Percentiles rank a stretch among this genome's conserved stretches.
Evolutionary conservation across 306 rosid species (phyloP).

Genomic region (Alnus rubra): DNA sequence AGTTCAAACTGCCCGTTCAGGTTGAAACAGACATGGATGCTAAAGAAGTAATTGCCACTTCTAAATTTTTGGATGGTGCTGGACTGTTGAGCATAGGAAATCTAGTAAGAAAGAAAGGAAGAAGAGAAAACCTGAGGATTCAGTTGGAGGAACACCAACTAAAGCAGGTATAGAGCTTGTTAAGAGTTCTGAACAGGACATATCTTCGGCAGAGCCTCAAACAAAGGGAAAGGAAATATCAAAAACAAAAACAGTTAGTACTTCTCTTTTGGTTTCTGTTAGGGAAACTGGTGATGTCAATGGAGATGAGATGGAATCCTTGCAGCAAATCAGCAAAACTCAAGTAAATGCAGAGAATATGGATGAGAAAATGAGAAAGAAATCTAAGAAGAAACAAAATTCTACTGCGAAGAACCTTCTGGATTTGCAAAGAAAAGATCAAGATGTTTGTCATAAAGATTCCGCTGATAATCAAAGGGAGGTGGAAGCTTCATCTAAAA

Average conservation of each 20-base stretch:
- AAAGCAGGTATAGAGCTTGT: conserved; percentile 22
- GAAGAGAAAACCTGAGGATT: conserved; percentile 41
- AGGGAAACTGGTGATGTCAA: conserved; percentile 29
- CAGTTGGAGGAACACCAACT: conserved; percentile 20
- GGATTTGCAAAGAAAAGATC: conserved; percentile 38
- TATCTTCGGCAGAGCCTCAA: conserved; percentile 30
- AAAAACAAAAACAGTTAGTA: conserved; percentile 31
- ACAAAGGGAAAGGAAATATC: conserved; percentile 28
- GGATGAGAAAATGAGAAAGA: conserved; percentile 41
- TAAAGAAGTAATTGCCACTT: conserved; percentile 28
- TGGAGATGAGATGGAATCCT: conserved; percentile 31
- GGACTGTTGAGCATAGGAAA: conserved; percentile 32
- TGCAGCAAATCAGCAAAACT: conserved; percentile 35
- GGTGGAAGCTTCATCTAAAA: conserved; percentile 15
- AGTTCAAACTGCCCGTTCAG: conserved; percentile 26
- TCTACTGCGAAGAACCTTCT: conserved; percentile 33
- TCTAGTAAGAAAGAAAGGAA: conserved; percentile 38
- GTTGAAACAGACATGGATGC: conserved; percentile 29
- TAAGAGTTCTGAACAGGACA: conserved; percentile 34
- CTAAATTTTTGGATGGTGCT: conserved; percentile 33
- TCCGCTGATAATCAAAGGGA: conserved; percentile 28
- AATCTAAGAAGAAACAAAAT: conserved; percentile 45
- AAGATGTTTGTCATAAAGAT: conserved; percentile 27
- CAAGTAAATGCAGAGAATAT: conserved; percentile 35
- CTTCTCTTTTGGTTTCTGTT: conserved; percentile 15